Evolutionary conservation across 2,329 filamentous ascomycete genomes (phyloP).

Genomic region (Helotiales sp.): DNA sequence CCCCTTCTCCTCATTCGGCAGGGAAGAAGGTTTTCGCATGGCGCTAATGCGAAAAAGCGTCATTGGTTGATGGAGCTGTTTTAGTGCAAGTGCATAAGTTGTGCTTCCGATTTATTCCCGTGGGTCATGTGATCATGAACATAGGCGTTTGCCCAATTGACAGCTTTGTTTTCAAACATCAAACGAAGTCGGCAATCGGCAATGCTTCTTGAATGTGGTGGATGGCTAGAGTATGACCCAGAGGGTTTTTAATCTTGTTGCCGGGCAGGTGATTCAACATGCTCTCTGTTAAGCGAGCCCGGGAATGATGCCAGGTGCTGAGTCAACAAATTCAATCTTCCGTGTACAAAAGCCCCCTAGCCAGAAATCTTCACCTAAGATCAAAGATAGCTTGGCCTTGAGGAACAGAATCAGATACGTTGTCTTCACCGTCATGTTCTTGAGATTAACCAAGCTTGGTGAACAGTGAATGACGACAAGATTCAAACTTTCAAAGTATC

Average conservation of each 20-base stretch:
- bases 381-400: too few species aligned
- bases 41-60: constrained; percentile 7
- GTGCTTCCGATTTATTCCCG: constrained; percentile 9
- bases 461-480: too few species aligned
- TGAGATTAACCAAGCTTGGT: too few species aligned
- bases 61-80: not conserved
- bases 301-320: not conserved
- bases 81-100: constrained; percentile 5
- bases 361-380: too few species aligned
- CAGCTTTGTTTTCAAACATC: not conserved
- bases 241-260: not conserved
- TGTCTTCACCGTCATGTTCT: too few species aligned
- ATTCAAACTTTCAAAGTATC: too few species aligned
- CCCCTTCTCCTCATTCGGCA: not conserved
- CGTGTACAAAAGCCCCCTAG: too few species aligned
- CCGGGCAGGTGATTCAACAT: not conserved
- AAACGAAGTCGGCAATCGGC: not conserved
- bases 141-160: not conserved
- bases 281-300: not conserved
- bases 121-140: not conserved
- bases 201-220: too few species aligned
- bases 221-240: not conserved
- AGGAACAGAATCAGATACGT: too few species aligned
- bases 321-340: too few species aligned
- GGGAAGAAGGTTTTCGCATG: not conserved